Evolutionary conservation across 208 protist species (phyloP), one percentile per base, ranked within the genome.

Genomic region (Wallacemonas sp.): DNA sequence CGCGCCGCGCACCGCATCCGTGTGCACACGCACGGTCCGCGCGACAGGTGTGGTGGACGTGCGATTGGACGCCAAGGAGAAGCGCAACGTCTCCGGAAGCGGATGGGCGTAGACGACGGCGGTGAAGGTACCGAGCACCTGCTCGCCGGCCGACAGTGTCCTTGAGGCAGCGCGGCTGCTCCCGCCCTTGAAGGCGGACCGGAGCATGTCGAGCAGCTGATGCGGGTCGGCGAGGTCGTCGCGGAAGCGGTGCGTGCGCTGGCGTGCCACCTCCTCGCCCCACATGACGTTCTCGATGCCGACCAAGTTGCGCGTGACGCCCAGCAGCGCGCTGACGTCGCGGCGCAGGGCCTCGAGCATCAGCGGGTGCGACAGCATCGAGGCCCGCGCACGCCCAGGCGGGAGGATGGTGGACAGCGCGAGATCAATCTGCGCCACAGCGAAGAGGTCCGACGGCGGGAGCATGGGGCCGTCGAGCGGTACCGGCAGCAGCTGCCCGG

Each of bases 251-350:
- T 23, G 52, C 18, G 8, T 44, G 31, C 32, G 52, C 16, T 20
- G 26, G 12, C 8, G 10, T 8, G 10, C 22, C 8, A 32, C 52
- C 11, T 59, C 29, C 3, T 25, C 29, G 10, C 29, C 52, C 52
- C 52, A 59, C n/a, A 59, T 29, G 8, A 59, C 20, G 31, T 59
- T 39, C n/a, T 59, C 29, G 12, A 70, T 48, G 31, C 57, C 42
- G 20, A 70, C 39, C 57, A 63, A 57, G 28, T 62, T 49, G 20
- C 39, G 1, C 4, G 71, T 70, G 5, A 76, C 22, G 33, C 64
- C 71, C 5, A 76, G 59, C 14, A 70, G 46, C 0, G 59, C 57
- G 11, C 59, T 41, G 1, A 76, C 25, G 50, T 70, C 64, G 44
- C 66, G 67, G 1, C 38, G 23, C 32, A 76, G 38, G 1, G 61